Base-by-base conservation (phyloP, 441 rosid genomes). In the Lepidium campestre region DNA sequence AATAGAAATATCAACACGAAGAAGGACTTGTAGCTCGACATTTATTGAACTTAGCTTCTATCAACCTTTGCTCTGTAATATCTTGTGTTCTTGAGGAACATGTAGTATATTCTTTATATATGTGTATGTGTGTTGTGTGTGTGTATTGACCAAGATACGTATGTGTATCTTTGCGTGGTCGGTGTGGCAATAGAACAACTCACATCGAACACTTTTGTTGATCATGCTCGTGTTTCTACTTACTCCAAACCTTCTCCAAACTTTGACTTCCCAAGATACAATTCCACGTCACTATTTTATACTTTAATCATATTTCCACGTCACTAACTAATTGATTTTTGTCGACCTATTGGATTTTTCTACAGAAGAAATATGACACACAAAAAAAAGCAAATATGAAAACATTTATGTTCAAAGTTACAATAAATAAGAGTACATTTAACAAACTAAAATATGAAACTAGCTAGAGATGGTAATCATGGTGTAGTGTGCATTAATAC, bases 161-260 rank as follows among this genome's bases (percentile, higher is more conserved):
- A 59, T 36, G 57, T 60, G 63, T 39, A 52, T 52, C 48, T 57
- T 72, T 57, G 55, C 34, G 27, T 59, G 58, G 73, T 45, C 23
- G 44, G 22, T 31, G n/a, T 52, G 45, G 54, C 57, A 44, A 45
- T 76, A 68, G 75, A 80, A 75, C 80, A 75, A 76, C 76, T 80
- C 79, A 75, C 64, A 75, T 64, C n/a, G 46, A 70, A 70, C 74
- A 70, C 80, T 71, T 65, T 39, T 67, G 5, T 65, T 18, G 62
- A 46, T 62, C 68, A 72, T 67, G 79, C 89, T 78, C 90, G 96
- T 89, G 96, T 75, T 60, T 72, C 74, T 73, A 83, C 61, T 85
- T 60, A 83, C 82, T 81, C 20, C 39, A 57, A 72, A 67, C 70
- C 65, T 50, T 58, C 72, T 59, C 67, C 40, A 12, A 35, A 17